Percentiles rank a stretch among this genome's conserved stretches.
Conservation (phyloP, 768 basidiomycete genomes). For the Phylloporus rhodoxanthus region DNA sequence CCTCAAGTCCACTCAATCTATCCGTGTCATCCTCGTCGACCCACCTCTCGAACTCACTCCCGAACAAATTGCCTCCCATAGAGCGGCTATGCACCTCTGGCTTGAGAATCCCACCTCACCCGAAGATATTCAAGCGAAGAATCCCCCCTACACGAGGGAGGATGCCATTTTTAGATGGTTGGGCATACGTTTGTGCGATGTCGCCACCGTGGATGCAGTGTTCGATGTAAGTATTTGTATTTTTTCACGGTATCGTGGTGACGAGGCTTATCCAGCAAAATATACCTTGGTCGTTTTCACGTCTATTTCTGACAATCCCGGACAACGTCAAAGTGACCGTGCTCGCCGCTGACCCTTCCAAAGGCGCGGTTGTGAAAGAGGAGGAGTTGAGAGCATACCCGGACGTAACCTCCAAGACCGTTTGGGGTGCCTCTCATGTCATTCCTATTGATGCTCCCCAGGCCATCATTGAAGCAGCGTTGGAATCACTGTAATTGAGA, state of each 20-base stretch:
- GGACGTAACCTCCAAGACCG: background rate
- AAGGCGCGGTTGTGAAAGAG: background rate
- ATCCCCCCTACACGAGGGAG: background rate
- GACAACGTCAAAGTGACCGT: background rate
- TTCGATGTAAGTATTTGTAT: constrained; percentile 8
- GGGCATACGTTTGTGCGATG: constrained; percentile 5
- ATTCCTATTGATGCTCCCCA: constrained; percentile 13
- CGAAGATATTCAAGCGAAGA: background rate
- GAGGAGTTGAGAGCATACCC: background rate
- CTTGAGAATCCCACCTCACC: background rate
- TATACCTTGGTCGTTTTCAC: constrained; percentile 12
- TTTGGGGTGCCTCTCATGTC: constrained; percentile 12
- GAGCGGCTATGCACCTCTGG: no score
- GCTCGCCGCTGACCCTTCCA: constrained; percentile 5
- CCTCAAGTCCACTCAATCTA: constrained; percentile 5
- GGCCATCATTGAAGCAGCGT: constrained; percentile 6
- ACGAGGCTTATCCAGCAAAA: constrained; percentile 16
- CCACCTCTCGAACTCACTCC: constrained; percentile 6
- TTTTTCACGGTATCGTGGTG: background rate
- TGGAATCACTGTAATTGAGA: background rate
- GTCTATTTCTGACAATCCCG: background rate
- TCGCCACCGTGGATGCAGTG: constrained; percentile 2
- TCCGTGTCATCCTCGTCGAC: constrained; percentile 19
- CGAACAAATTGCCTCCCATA: background rate
- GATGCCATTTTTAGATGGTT: background rate